A percentile compares a stretch with the other conserved stretches of the same genome.
Conservation (phyloP, 768 basidiomycete species). For the Panellus pusillus region DNA sequence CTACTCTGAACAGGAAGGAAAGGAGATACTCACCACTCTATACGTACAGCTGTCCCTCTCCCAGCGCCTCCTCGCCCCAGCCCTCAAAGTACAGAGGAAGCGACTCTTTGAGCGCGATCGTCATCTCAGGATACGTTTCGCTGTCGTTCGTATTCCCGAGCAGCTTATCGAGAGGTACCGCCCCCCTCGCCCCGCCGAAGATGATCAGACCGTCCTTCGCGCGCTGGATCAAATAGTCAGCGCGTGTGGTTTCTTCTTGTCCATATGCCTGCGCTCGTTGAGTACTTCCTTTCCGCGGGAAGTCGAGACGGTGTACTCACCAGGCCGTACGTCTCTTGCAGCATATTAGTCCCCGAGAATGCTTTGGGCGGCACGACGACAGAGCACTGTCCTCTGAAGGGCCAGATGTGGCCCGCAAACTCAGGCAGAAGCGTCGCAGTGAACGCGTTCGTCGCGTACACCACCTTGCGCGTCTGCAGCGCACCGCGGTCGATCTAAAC, state of each 20-base stretch:
- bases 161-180: slow-evolving; percentile 16
- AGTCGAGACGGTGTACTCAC: not conserved
- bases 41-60: slow-evolving; percentile 23
- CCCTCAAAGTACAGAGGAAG: slow-evolving; percentile 26
- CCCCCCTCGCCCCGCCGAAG: slow-evolving; percentile 23
- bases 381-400: slow-evolving; percentile 25
- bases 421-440: slow-evolving; percentile 38
- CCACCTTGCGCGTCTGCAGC: slow-evolving; percentile 33
- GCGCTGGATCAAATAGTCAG: slow-evolving; percentile 28
- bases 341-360: slow-evolving; percentile 22
- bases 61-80: slow-evolving; percentile 25
- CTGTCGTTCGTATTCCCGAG: slow-evolving; percentile 24
- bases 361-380: slow-evolving; percentile 24
- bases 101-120: slow-evolving; percentile 23
- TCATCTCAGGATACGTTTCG: slow-evolving; percentile 21
- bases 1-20: not conserved
- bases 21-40: slow-evolving; percentile 13
- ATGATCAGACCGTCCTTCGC: slow-evolving; percentile 26
- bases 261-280: slow-evolving; percentile 2
- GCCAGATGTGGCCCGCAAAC: slow-evolving; percentile 25
- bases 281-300: not conserved
- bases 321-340: slow-evolving; percentile 19
- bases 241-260: no score
- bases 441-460: slow-evolving; percentile 49
- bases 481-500: slow-evolving; percentile 36